phyloP scores from a whole-genome alignment of 2,329 filamentous ascomycete genomes.

The Alternaria triticina region DNA sequence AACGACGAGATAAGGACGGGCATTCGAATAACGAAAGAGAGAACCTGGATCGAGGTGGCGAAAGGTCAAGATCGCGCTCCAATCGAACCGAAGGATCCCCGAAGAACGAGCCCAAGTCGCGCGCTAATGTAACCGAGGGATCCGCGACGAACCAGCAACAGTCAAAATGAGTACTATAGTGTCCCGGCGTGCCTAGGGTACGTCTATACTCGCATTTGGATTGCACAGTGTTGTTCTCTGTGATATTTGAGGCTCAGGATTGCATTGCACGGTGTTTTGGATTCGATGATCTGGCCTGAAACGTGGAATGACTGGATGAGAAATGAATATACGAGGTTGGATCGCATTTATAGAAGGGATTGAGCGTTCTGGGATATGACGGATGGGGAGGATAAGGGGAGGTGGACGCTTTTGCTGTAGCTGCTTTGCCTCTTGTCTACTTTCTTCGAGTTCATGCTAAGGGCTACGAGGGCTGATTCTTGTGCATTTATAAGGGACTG shows the following conservation, averaged over 20 bases:
- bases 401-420: background rate
- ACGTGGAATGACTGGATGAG: background rate
- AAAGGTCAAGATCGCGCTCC: constrained; percentile 8
- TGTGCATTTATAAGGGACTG: background rate
- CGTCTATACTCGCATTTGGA: background rate
- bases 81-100: background rate
- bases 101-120: background rate
- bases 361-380: background rate
- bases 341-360: background rate
- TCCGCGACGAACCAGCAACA: background rate
- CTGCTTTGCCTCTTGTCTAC: background rate
- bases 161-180: background rate
- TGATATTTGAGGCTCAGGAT: background rate
- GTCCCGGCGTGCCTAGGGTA: background rate
- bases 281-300: background rate
- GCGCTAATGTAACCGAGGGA: background rate
- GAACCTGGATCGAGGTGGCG: constrained; percentile 9
- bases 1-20: background rate
- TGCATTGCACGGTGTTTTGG: constrained; percentile 11
- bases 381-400: background rate
- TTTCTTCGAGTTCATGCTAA: background rate
- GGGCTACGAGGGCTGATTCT: background rate
- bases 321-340: background rate
- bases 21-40: background rate
- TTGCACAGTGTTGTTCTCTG: background rate